Evolutionary conservation across 768 basidiomycete genomes (phyloP).

Genomic region (Russula compacta): DNA sequence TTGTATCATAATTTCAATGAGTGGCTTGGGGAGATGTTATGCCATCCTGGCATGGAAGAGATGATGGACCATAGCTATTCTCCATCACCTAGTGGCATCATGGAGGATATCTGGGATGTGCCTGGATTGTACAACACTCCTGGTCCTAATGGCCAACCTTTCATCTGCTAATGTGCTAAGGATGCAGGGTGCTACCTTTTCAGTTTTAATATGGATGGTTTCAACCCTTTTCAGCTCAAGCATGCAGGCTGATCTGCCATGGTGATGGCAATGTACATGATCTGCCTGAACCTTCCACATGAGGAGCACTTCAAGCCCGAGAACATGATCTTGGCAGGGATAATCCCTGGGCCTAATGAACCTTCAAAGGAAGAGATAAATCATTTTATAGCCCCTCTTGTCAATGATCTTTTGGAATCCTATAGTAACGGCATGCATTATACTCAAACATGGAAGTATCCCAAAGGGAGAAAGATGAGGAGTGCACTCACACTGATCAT

Average conservation of each 20-base stretch:
- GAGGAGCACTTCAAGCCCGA: conserved; percentile 29
- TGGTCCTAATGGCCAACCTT: too few relatives aligned
- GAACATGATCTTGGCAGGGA: conserved; percentile 35
- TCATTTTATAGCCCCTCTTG: conserved; percentile 31
- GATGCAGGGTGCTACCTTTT: conserved; percentile 26
- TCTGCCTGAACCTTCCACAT: conserved; percentile 31
- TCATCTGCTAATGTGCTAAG: too few relatives aligned
- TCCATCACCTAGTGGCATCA: neutral
- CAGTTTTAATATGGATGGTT: conserved; percentile 29
- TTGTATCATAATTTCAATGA: conserved; percentile 10
- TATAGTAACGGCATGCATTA: too few relatives aligned
- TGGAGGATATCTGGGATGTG: conserved; percentile 10
- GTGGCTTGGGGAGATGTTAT: conserved; percentile 1
- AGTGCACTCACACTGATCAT: too few relatives aligned
- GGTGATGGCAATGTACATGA: conserved; percentile 26
- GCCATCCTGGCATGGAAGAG: conserved; percentile 6
- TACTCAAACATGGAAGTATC: too few relatives aligned
- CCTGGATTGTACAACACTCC: neutral
- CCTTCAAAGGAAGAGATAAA: conserved; percentile 30
- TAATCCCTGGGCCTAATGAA: conserved; percentile 35
- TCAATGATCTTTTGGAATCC: conserved; percentile 29
- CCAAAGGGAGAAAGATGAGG: too few relatives aligned
- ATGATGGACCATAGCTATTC: neutral
- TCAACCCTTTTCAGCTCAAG: conserved; percentile 31
- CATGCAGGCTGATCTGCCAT: conserved; percentile 24